Base-by-base conservation (phyloP, 495 filamentous ascomycete genomes). In the Thozetella sp. region DNA sequence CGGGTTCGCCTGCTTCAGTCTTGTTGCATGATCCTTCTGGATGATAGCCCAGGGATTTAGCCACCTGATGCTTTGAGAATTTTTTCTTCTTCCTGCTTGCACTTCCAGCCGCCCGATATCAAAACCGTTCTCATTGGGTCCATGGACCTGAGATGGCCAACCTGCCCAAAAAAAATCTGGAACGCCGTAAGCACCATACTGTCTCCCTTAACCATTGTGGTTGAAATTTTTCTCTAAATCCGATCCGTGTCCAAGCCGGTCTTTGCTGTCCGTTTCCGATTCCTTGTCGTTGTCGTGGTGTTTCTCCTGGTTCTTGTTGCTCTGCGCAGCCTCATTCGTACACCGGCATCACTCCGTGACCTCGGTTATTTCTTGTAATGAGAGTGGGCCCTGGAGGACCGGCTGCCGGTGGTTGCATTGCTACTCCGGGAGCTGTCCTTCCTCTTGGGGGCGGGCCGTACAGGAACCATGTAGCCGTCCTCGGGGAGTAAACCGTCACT, bases 401-500 rank as follows among this genome's bases (percentile, higher is more conserved):
- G 15, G 45, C 22, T 20, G 15, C 2, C 45, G 43, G 40, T 56
- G 34, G 54, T 40, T 15, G 12, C 37, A 20, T 12, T 25, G 40
- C 55, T 27, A 10, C 43, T 25, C 43, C 43, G 22, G 3, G 43
- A 22, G 15, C 43, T 19, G 22, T 19, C 55, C n/a, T 26, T 57
- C 40, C 43, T 48, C 43, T 48, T 48, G 10, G 43, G 43, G 4
- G 43, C 43, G n/a, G 43, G 43, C 20, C 43, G 6, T 48, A n/a
- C 20, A 3, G 43, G n/a, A 4, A 48, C 43, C 43, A 48, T 48
- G 43, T 48, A 48, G 22, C 55, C 53, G 40, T 65, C 56, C 0
- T 69, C 64, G 22, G 61, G 57, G 9, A 72, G 58, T n/a, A 65
- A 56, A n/a, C 64, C 64, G 40, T 55, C 53, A 1, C 54, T 66